phyloP scores from a whole-genome alignment of 768 basidiomycete species.

The Termitomyces sp. region DNA sequence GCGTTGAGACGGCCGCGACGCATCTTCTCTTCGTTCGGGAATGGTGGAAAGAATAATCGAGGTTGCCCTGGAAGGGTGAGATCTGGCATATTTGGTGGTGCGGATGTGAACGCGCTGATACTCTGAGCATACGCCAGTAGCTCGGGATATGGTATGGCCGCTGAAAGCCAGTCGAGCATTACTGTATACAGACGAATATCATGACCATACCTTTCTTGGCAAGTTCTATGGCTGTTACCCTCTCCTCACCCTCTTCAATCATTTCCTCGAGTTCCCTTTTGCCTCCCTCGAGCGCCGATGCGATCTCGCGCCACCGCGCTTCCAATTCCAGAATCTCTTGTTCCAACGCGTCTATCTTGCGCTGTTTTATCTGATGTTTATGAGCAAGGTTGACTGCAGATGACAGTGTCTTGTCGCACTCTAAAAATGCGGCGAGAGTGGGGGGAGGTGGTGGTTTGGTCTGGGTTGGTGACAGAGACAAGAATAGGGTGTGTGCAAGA shows the following conservation, averaged over 20 bases:
- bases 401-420: constrained; percentile 61
- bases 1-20: constrained; percentile 74
- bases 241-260: constrained; percentile 70
- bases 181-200: not conserved
- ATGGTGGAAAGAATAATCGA: constrained; percentile 83
- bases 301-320: constrained; percentile 61
- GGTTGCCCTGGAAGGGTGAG: constrained; percentile 63
- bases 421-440: constrained; percentile 50
- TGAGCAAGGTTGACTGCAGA: constrained; percentile 59
- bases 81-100: constrained; percentile 84
- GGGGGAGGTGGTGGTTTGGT: constrained; percentile 59
- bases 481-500: constrained; percentile 65
- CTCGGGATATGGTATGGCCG: constrained; percentile 77
- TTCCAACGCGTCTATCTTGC: constrained; percentile 66
- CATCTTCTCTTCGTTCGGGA: constrained; percentile 91
- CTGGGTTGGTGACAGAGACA: constrained; percentile 65
- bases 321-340: constrained; percentile 67
- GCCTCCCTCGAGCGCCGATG: constrained; percentile 56
- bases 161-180: constrained; percentile 28
- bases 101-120: constrained; percentile 81
- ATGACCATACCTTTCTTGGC: constrained; percentile 58
- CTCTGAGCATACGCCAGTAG: constrained; percentile 81
- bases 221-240: constrained; percentile 61
- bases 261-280: constrained; percentile 64
- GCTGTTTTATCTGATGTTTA: constrained; percentile 70